These are phyloP conservation scores for Boletellus ananiceps DNA, from an alignment of 768 basidiomycete species.

Conservation along the genomic window DNA sequence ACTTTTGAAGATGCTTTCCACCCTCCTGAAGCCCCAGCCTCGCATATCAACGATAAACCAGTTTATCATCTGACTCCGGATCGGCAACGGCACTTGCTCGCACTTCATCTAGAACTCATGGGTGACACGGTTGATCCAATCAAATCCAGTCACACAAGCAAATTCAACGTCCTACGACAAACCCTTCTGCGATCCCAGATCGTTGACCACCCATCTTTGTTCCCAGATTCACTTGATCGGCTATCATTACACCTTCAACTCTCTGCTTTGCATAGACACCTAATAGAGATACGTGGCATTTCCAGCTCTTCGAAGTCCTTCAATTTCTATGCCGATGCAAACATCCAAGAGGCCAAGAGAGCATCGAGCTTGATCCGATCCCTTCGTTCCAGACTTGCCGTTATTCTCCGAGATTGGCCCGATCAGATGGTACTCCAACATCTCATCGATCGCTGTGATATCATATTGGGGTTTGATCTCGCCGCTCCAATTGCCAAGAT, in stretches of 20 bases:
- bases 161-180: constrained; percentile 34
- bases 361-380: constrained; percentile 46
- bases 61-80: constrained; percentile 29
- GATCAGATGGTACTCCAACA: constrained; percentile 97
- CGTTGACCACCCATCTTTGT: constrained; percentile 22
- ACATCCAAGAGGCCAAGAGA: constrained; percentile 65
- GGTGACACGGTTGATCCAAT: constrained; percentile 1
- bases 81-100: constrained; percentile 35
- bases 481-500: constrained; percentile 77
- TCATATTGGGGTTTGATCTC: constrained; percentile 56
- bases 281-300: constrained; percentile 29
- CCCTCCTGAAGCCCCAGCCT: neutral
- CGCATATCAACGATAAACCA: neutral
- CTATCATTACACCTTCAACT: constrained; percentile 51
- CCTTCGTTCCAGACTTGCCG: constrained; percentile 49
- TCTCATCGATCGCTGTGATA: constrained; percentile 64
- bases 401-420: constrained; percentile 79
- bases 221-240: constrained; percentile 46
- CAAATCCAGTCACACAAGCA: neutral
- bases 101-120: constrained; percentile 47
- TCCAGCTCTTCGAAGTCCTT: constrained; percentile 32
- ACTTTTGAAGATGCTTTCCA: constrained; percentile 63
- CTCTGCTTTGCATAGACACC: constrained; percentile 41
- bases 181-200: constrained; percentile 34
- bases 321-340: constrained; percentile 82